Percentiles rank a stretch among this genome's conserved stretches.
phyloP scores from a whole-genome alignment of 2,329 filamentous ascomycete genomes.

The Colletotrichum gigasporum region DNA sequence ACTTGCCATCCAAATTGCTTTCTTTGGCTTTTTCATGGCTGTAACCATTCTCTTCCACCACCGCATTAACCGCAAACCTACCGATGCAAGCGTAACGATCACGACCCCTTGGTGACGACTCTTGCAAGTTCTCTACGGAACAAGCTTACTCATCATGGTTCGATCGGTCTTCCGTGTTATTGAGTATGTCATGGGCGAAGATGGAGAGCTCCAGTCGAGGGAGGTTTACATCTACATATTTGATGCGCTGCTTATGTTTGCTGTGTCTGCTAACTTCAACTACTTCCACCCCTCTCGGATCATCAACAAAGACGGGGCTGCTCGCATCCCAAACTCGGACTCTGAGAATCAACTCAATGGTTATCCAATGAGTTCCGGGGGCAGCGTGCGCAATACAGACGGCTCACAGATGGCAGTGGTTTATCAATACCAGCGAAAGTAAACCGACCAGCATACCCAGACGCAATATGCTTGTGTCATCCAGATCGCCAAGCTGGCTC shows the following conservation, averaged over 20 bases:
- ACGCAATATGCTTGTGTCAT: no score
- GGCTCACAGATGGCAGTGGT: background rate
- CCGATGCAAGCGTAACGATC: conserved; percentile 13
- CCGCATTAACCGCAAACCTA: conserved; percentile 34
- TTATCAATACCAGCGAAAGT: background rate
- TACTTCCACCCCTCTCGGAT: conserved; percentile 24
- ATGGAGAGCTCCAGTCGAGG: conserved; percentile 42
- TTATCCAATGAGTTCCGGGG: background rate
- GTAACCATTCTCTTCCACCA: conserved; percentile 56
- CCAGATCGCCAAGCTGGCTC: no score
- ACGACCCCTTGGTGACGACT: conserved; percentile 41
- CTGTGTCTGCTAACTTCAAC: conserved; percentile 34
- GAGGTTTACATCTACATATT: conserved; percentile 49
- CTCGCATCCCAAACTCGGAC: background rate
- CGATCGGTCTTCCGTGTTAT: conserved; percentile 51
- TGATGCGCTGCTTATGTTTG: conserved; percentile 47
- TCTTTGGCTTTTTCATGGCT: conserved; percentile 63
- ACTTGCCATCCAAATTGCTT: conserved; percentile 62
- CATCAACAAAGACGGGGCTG: background rate
- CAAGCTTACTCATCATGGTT: conserved; percentile 49
- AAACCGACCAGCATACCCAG: no score
- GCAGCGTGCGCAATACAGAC: background rate
- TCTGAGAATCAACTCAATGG: background rate
- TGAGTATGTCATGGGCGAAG: conserved; percentile 49
- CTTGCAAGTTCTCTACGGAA: conserved; percentile 36